Evolutionary conservation across 768 basidiomycete genomes (phyloP).

Genomic region (Pisolithus sp.): DNA sequence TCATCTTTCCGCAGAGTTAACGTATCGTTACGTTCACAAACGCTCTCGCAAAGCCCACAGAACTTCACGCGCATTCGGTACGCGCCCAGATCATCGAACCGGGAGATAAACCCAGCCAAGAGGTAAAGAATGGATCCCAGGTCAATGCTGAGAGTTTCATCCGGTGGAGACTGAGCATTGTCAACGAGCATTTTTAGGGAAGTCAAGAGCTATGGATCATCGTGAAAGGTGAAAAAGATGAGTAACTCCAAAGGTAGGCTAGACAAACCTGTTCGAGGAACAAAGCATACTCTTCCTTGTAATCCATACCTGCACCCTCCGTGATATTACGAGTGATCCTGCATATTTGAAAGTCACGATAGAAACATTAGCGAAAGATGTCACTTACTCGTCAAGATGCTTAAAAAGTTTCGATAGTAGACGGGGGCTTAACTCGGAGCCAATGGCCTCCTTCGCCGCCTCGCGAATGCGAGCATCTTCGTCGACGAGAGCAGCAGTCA

Average conservation of each 20-base stretch:
- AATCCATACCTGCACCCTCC: slow-evolving; percentile 39
- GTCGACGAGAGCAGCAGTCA: slow-evolving; percentile 64
- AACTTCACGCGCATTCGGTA: slow-evolving; percentile 71
- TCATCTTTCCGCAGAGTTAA: slow-evolving; percentile 64
- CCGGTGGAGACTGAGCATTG: slow-evolving; percentile 50
- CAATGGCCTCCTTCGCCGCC: slow-evolving; percentile 72
- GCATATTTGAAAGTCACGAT: neutral
- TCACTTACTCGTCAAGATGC: slow-evolving; percentile 66
- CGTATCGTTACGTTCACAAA: slow-evolving; percentile 56
- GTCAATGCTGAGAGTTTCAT: slow-evolving; percentile 59
- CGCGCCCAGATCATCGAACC: slow-evolving; percentile 46
- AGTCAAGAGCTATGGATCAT: slow-evolving; percentile 50
- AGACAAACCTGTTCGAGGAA: slow-evolving; percentile 68
- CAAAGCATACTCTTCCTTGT: slow-evolving; percentile 32
- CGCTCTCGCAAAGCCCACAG: slow-evolving; percentile 63
- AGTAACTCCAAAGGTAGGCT: neutral
- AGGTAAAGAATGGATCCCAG: slow-evolving; percentile 53
- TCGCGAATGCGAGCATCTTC: slow-evolving; percentile 67
- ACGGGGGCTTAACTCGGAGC: slow-evolving; percentile 67
- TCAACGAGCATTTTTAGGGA: slow-evolving; percentile 78
- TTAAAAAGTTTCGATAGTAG: slow-evolving; percentile 63
- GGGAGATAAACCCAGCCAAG: slow-evolving; percentile 60
- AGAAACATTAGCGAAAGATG: neutral
- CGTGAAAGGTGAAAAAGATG: slow-evolving; percentile 12
- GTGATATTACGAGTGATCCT: slow-evolving; percentile 50